A percentile compares a stretch with the other conserved stretches of the same genome.
Conservation (phyloP, 2,329 filamentous ascomycete species). For the Fusarium vanettenii region DNA sequence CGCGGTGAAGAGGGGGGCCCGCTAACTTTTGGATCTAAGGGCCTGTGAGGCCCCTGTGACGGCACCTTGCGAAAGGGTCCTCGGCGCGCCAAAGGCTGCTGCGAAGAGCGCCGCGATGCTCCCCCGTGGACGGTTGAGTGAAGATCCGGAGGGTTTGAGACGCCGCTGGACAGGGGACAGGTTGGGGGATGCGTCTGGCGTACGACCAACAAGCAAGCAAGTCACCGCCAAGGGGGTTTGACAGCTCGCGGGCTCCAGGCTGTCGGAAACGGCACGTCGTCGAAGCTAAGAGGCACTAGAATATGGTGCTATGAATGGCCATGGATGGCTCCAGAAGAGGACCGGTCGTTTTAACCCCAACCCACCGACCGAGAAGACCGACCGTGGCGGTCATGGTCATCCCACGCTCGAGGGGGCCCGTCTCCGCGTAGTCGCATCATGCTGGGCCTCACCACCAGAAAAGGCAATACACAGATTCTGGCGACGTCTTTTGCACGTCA, state of each 20-base stretch:
- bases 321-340: conserved; percentile 26
- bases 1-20: conserved; percentile 36
- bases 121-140: not conserved
- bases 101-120: not conserved
- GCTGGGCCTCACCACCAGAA: conserved; percentile 1
- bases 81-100: not conserved
- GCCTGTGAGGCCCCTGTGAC: conserved; percentile 29
- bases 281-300: conserved; percentile 33
- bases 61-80: conserved; percentile 29
- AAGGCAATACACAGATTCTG: not conserved
- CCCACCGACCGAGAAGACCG: conserved; percentile 19
- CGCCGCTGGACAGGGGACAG: not conserved
- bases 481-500: conserved; percentile 23
- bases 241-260: conserved; percentile 14
- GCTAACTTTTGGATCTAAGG: conserved; percentile 32
- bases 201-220: not conserved
- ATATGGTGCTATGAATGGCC: conserved; percentile 12
- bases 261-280: conserved; percentile 38
- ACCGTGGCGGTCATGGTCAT: conserved; percentile 28
- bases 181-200: not conserved
- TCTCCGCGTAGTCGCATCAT: conserved; percentile 34
- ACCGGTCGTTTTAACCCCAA: conserved; percentile 28
- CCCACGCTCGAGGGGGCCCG: conserved; percentile 23
- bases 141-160: not conserved
- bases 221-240: conserved; percentile 3